phyloP scores from a whole-genome alignment of 495 filamentous ascomycete genomes.

The Xylaria nigripes region DNA sequence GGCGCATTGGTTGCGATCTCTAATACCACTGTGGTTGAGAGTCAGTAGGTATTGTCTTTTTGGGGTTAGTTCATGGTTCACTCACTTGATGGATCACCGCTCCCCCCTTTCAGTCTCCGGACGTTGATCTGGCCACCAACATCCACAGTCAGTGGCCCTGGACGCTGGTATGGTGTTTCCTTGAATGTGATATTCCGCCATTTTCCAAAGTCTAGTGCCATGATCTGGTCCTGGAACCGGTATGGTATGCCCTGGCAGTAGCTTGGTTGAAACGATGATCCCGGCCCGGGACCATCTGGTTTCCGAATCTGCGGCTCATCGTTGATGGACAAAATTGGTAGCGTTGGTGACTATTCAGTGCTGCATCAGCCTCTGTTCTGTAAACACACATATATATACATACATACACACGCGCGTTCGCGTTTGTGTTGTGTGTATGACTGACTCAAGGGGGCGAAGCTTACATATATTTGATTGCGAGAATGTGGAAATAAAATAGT shows the following conservation, averaged over 20 bases:
- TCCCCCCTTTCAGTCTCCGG: constrained; percentile 23
- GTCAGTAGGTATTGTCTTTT: neutral
- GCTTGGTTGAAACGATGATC: constrained; percentile 11
- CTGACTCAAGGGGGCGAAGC: neutral
- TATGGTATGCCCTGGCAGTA: constrained; percentile 26
- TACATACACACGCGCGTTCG: neutral
- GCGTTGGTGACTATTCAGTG: constrained; percentile 13
- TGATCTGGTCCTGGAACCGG: constrained; percentile 22
- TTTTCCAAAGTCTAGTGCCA: constrained; percentile 23
- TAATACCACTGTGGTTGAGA: constrained; percentile 18
- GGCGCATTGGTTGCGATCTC: constrained; percentile 34
- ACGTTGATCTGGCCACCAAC: constrained; percentile 34
- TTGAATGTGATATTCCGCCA: constrained; percentile 25
- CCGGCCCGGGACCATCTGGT: neutral
- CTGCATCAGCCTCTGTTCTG: constrained; percentile 9
- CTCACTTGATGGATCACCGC: constrained; percentile 17
- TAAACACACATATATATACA: no score
- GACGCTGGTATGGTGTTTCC: constrained; percentile 11
- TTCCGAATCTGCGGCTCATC: neutral
- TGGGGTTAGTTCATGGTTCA: neutral
- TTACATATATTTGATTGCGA: neutral
- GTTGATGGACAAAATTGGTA: constrained; percentile 4
- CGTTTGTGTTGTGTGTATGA: neutral
- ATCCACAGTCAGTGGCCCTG: constrained; percentile 16
- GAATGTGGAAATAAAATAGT: constrained; percentile 9